These are phyloP conservation scores for Grigorovia humatica DNA, from an alignment of 805 yeast species.

Conservation along the genomic window DNA sequence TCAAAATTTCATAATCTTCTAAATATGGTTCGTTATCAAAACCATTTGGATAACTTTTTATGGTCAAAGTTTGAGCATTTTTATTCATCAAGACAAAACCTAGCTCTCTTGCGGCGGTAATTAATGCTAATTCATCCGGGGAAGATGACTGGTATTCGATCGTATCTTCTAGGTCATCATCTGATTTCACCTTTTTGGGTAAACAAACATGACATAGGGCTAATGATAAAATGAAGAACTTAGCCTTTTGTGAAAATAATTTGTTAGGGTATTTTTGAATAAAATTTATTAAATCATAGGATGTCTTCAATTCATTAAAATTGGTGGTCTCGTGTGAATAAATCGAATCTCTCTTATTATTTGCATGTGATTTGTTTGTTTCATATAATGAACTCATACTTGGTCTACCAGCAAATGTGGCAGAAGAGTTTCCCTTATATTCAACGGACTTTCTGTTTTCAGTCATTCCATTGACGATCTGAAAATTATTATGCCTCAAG, in stretches of 20 bases:
- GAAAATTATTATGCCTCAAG: conserved; percentile 2
- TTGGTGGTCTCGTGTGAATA: conserved; percentile 1
- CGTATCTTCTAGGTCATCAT: conserved; percentile 30
- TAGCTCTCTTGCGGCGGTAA: conserved; percentile 89
- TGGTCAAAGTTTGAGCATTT: conserved; percentile 45
- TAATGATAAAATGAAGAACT: conserved; percentile 67
- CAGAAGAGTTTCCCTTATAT: conserved; percentile 32
- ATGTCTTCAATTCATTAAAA: conserved; percentile 35
- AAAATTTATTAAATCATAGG: conserved; percentile 57
- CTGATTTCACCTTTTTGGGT: conserved; percentile 39
- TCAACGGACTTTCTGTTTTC: conserved; percentile 29
- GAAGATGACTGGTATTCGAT: conserved; percentile 87
- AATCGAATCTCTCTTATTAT: background rate
- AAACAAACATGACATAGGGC: conserved; percentile 87
- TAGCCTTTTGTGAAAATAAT: conserved; percentile 58
- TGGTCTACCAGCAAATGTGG: conserved; percentile 43
- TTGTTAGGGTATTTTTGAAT: conserved; percentile 65
- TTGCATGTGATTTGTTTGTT: conserved; percentile 1
- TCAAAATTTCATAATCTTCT: conserved; percentile 67
- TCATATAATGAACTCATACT: conserved; percentile 39
- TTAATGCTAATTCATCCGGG: conserved; percentile 92
- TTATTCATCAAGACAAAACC: conserved; percentile 79
- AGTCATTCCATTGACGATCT: background rate
- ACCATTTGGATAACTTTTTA: conserved; percentile 79
- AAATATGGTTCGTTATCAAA: conserved; percentile 51